Conservation (phyloP, 345 rosid species). For the Eucalyptus marginata region DNA sequence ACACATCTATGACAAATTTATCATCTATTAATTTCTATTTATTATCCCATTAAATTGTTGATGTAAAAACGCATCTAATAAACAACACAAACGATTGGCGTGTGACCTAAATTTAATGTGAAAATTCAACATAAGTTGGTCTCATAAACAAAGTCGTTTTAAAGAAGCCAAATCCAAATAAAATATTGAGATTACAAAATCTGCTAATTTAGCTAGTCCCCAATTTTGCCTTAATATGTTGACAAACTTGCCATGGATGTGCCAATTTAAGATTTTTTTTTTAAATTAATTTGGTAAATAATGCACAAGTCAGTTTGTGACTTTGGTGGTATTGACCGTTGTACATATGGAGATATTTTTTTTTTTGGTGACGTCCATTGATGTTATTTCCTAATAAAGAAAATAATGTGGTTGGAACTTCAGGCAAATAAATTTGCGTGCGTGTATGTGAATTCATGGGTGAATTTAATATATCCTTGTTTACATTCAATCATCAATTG, state of each 20-base stretch:
- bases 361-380: background rate
- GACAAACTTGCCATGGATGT: background rate
- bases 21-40: rapidly evolving
- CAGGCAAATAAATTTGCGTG: background rate
- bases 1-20: rapidly evolving
- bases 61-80: background rate
- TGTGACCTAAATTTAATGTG: background rate
- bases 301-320: background rate
- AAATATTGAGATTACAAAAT: background rate
- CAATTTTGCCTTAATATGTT: background rate
- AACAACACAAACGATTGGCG: rapidly evolving
- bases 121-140: background rate
- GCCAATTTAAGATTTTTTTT: background rate
- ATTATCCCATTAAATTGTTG: background rate
- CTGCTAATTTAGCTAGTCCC: background rate
- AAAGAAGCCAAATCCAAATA: background rate
- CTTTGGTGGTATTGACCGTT: background rate
- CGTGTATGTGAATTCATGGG: background rate
- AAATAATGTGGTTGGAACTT: background rate
- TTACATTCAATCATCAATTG: background rate
- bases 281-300: background rate
- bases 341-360: background rate
- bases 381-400: background rate
- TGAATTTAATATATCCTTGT: background rate
- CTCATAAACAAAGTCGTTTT: background rate